These are phyloP conservation scores for Penicillium sp. DNA, from an alignment of 2,329 filamentous ascomycete genomes.

Conservation along the genomic window DNA sequence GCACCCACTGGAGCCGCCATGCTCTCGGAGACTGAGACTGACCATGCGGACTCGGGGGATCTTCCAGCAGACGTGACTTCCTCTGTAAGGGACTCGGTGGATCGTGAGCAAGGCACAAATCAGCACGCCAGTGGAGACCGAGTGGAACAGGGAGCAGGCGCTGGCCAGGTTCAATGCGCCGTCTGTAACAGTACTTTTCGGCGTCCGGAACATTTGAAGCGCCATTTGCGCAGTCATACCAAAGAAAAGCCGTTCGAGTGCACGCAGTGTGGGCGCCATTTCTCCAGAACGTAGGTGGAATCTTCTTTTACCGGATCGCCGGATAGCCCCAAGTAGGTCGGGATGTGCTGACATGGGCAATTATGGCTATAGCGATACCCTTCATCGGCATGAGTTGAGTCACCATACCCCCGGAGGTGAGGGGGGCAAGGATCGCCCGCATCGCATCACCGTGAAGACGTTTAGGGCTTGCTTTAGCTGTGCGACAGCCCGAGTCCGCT, in stretches of 20 bases:
- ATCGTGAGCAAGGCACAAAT: conserved; percentile 5
- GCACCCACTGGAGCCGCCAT: conserved; percentile 44
- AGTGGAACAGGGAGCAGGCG: conserved; percentile 3
- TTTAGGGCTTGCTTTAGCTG: conserved; percentile 45
- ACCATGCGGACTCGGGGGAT: conserved; percentile 25
- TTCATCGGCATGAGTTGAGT: conserved; percentile 43
- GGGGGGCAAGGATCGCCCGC: conserved; percentile 37
- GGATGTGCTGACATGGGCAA: not conserved
- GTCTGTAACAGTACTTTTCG: conserved; percentile 42
- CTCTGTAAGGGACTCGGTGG: not conserved
- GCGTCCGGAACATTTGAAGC: conserved; percentile 45
- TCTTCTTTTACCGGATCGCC: not conserved
- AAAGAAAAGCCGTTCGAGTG: conserved; percentile 45
- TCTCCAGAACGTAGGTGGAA: conserved; percentile 42
- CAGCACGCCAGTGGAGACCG: conserved; percentile 9
- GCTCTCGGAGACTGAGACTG: conserved; percentile 29
- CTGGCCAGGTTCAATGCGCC: conserved; percentile 33
- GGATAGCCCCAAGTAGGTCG: not conserved
- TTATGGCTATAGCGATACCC: conserved; percentile 35
- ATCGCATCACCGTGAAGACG: conserved; percentile 45
- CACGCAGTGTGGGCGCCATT: conserved; percentile 43
- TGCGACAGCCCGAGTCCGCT: conserved; percentile 42
- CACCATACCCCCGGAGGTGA: conserved; percentile 39
- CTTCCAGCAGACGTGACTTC: not conserved
- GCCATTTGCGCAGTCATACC: conserved; percentile 44